Evolutionary conservation across 2,329 filamentous ascomycete genomes (phyloP).

Genomic region (Pseudopithomyces chartarum): DNA sequence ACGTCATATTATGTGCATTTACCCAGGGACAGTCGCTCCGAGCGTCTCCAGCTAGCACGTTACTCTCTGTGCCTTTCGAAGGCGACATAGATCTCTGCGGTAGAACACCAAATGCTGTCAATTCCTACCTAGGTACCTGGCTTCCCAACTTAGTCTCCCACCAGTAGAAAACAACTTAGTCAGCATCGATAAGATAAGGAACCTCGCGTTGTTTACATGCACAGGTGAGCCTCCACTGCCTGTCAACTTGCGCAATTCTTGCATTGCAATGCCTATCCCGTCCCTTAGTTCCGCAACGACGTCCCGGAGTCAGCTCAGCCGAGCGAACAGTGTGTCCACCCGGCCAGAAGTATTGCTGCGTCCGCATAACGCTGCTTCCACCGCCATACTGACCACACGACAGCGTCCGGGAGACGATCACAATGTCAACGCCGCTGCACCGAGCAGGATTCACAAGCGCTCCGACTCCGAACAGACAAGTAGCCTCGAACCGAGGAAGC

Average conservation of each 20-base stretch:
- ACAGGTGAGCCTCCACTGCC: background rate
- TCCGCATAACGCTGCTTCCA: background rate
- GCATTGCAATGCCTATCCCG: slow-evolving; percentile 25
- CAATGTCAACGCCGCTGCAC: background rate
- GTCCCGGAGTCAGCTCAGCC: slow-evolving; percentile 19
- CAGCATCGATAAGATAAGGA: slow-evolving; percentile 9
- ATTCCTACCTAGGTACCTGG: background rate
- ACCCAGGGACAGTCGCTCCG: background rate
- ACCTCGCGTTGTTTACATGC: background rate
- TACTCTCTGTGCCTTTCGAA: slow-evolving; percentile 17
- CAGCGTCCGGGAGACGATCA: slow-evolving; percentile 2
- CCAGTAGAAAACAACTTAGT: slow-evolving; percentile 2
- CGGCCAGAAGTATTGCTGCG: slow-evolving; percentile 13
- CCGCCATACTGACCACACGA: background rate
- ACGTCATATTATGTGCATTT: background rate
- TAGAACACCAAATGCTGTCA: background rate
- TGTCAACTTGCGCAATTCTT: background rate
- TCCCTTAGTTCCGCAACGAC: slow-evolving; percentile 25
- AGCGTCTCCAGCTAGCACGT: slow-evolving; percentile 28
- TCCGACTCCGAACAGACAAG: slow-evolving; percentile 1
- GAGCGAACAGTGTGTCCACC: slow-evolving; percentile 15
- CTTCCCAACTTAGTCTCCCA: too few relatives aligned
- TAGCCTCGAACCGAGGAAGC: slow-evolving; percentile 17
- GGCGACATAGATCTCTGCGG: slow-evolving; percentile 18
- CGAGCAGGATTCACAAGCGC: background rate